Conservation (phyloP, 805 yeast species). For the Wickerhamiella siamensis region DNA sequence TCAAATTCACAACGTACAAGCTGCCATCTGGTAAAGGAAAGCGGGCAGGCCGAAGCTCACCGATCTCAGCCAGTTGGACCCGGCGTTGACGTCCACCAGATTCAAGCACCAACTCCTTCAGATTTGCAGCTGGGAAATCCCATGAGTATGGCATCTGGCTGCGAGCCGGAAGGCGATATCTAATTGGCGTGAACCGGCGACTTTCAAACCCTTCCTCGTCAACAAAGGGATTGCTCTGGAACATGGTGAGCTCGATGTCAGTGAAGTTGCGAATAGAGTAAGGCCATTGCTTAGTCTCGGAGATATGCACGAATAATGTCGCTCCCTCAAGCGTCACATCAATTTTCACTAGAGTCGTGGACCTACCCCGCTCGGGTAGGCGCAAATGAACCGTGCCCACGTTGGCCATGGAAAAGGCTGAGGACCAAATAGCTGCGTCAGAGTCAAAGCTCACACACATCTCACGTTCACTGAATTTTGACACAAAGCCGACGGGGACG, state of each 20-base stretch:
- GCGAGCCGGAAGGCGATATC: constrained; percentile 68
- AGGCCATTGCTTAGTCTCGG: constrained; percentile 81
- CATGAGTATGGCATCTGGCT: constrained; percentile 98
- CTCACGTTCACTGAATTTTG: constrained; percentile 13
- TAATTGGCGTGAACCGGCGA: constrained; percentile 58
- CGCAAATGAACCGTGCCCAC: constrained; percentile 71
- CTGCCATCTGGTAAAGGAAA: constrained; percentile 34
- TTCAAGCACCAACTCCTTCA: constrained; percentile 65
- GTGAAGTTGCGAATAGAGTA: constrained; percentile 82
- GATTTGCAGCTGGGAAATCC: constrained; percentile 86
- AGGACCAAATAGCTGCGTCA: constrained; percentile 56
- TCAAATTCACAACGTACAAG: constrained; percentile 51
- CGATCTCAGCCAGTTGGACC: constrained; percentile 83
- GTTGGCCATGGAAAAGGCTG: constrained; percentile 74
- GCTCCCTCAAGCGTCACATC: constrained; percentile 70
- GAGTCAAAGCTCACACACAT: constrained; percentile 27
- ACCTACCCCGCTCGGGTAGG: constrained; percentile 44
- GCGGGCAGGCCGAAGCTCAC: constrained; percentile 75
- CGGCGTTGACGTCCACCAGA: constrained; percentile 57
- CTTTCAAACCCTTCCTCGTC: constrained; percentile 51
- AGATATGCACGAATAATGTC: constrained; percentile 60
- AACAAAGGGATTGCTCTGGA: constrained; percentile 64
- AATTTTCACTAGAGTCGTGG: constrained; percentile 47
- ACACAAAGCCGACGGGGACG: constrained; percentile 47
- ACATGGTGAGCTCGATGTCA: constrained; percentile 70